phyloP scores from a whole-genome alignment of 495 filamentous ascomycete genomes.

The Cladorrhinum samala region DNA sequence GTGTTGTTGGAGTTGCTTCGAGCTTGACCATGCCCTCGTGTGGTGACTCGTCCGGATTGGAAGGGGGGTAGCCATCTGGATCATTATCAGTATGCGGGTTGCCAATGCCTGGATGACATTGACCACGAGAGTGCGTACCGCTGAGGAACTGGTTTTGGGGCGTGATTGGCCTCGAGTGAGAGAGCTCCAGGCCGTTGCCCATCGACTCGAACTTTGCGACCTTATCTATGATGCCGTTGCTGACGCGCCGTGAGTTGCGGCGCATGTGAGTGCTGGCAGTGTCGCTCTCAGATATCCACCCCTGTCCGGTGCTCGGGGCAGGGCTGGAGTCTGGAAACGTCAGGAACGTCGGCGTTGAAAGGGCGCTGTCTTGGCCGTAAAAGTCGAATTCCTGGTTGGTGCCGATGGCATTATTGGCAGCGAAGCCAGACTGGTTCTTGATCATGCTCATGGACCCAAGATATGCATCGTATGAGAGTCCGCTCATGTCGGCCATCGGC shows the following conservation, averaged over 20 bases:
- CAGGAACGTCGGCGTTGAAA: slow-evolving; percentile 43
- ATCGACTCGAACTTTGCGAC: slow-evolving; percentile 47
- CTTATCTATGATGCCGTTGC: slow-evolving; percentile 49
- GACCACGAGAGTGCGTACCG: slow-evolving; percentile 36
- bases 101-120: not conserved
- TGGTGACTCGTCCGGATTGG: slow-evolving; percentile 43
- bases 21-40: slow-evolving; percentile 33
- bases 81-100: slow-evolving; percentile 5
- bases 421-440: slow-evolving; percentile 37
- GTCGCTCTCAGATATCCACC: slow-evolving; percentile 43
- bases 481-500: slow-evolving; percentile 25
- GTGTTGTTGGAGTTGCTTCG: slow-evolving; percentile 15
- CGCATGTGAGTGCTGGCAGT: slow-evolving; percentile 29
- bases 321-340: slow-evolving; percentile 37
- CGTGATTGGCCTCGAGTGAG: slow-evolving; percentile 47
- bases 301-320: slow-evolving; percentile 28
- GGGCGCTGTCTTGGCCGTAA: slow-evolving; percentile 30
- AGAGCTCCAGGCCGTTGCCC: slow-evolving; percentile 22
- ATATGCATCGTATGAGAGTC: slow-evolving; percentile 36
- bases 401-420: slow-evolving; percentile 20
- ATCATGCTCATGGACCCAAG: slow-evolving; percentile 38
- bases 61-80: slow-evolving; percentile 37
- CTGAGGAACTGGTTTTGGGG: slow-evolving; percentile 49
- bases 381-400: slow-evolving; percentile 33
- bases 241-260: slow-evolving; percentile 40